Base-by-base conservation (phyloP, 2,329 filamentous ascomycete species). In the Alternaria ethzedia region DNA sequence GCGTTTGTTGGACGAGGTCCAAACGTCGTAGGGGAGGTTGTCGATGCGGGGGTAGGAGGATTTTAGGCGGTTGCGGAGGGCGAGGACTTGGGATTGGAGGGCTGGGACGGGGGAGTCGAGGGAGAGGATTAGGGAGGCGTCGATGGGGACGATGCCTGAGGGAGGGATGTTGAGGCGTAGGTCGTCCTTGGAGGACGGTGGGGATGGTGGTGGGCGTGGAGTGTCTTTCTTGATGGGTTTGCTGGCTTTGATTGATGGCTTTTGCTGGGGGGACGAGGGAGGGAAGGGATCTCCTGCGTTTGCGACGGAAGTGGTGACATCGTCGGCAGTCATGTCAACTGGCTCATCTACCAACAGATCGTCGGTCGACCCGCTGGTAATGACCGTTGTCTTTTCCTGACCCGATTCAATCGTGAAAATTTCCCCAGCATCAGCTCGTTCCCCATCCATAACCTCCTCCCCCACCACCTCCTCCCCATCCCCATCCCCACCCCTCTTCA, bases 11-110 rank as follows among this genome's bases (percentile, higher is more conserved):
- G 65, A 17, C 10, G 64, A 68, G 4, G 65, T 68, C 71, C 68
- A 75, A 6, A 76, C 67, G 6, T 72, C 64, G 52, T 70, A 73
- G 1, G 76, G 76, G 0, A 78, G 64, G 3, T 52, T 62, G 26
- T 76, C 72, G 51, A 78, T 70, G 3, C 68, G 64, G 1, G 75
- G 75, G 36, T 72, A 75, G 4, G 69, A 65, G 5, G 51, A 63
- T 11, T 64, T 65, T 17, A 79, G 69, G 5, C 67, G 70, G 3
- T 64, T 13, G 28, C 67, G 68, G 41, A 78, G 50, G 15, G 67
- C 36, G 3, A 59, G 64, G 47, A 77, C 41, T 15, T 75, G 69
- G 2, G 62, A 54, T 55, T 75, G 74, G 8, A 78, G 68, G 7
- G 66, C 51, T 0, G 65, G 23, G 1, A 68, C 49, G 5, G 57